These are phyloP conservation scores for Cicer judaicum DNA, from an alignment of 306 rosid species.

Conservation along the genomic window DNA sequence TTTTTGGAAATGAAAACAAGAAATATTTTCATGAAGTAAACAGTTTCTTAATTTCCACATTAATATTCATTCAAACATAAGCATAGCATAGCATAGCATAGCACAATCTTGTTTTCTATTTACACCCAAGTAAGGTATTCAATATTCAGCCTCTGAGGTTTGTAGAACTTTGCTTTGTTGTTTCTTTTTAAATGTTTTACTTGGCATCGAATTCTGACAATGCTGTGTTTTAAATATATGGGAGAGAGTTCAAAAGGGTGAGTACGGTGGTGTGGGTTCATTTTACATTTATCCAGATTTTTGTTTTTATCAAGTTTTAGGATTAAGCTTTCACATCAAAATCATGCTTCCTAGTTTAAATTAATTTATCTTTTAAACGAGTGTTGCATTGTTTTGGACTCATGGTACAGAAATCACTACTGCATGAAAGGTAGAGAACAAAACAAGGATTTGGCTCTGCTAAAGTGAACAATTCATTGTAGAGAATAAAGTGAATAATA, in stretches of 20 bases:
- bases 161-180: not conserved
- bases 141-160: not conserved
- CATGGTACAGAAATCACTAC: not conserved
- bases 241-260: not conserved
- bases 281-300: not conserved
- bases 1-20: too few relatives aligned
- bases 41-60: too few relatives aligned
- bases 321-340: not conserved
- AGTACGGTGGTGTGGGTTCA: not conserved
- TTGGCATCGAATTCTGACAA: not conserved
- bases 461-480: too few relatives aligned
- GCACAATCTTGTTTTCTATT: too few relatives aligned
- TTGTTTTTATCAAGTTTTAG: slow-evolving; percentile 1
- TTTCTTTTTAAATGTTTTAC: not conserved
- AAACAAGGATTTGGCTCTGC: too few relatives aligned
- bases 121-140: not conserved
- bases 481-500: too few relatives aligned
- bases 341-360: not conserved
- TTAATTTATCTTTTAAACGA: not conserved
- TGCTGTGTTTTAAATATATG: not conserved
- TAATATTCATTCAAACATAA: too few relatives aligned
- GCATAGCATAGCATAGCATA: too few relatives aligned
- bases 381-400: not conserved
- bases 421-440: not conserved
- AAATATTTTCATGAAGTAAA: too few relatives aligned